Evolutionary conservation across 225 moss, liverwort and hornwort species (phyloP).

Genomic region (Polytrichum formosum): DNA sequence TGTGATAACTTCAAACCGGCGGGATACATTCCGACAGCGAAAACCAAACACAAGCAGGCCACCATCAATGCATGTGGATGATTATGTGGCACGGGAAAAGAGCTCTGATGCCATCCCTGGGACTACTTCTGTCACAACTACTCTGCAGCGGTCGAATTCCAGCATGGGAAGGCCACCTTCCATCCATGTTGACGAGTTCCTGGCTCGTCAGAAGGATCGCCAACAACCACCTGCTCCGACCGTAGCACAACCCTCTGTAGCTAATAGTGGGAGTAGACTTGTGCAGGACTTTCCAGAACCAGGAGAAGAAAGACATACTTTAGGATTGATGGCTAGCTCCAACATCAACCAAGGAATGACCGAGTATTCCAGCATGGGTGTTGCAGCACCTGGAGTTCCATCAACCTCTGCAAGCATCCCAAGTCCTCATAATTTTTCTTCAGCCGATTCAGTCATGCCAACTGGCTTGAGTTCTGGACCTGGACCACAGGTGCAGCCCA

Average conservation of each 20-base stretch:
- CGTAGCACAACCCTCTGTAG: slow-evolving; percentile 30
- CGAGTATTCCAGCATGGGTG: slow-evolving; percentile 34
- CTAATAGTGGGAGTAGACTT: slow-evolving; percentile 31
- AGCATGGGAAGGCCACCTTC: slow-evolving; percentile 76
- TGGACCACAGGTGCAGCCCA: slow-evolving; percentile 18
- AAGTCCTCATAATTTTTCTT: slow-evolving; percentile 23
- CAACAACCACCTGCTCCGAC: slow-evolving; percentile 42
- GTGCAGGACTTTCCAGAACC: slow-evolving; percentile 14
- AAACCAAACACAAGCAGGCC: slow-evolving; percentile 98
- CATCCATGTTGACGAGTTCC: slow-evolving; percentile 83
- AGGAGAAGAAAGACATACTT: slow-evolving; percentile 36
- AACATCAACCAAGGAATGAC: slow-evolving; percentile 21
- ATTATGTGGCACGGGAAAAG: slow-evolving; percentile 94
- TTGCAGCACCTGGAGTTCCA: slow-evolving; percentile 24
- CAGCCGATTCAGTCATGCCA: slow-evolving; percentile 16
- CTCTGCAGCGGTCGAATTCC: slow-evolving; percentile 65
- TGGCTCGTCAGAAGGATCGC: slow-evolving; percentile 81
- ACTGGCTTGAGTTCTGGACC: slow-evolving; percentile 1
- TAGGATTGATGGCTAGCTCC: slow-evolving; percentile 25
- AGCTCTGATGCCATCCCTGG: slow-evolving; percentile 58
- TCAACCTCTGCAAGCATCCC: slow-evolving; percentile 16
- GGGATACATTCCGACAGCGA: slow-evolving; percentile 89
- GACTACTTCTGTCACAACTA: slow-evolving; percentile 55
- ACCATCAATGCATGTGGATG: slow-evolving; percentile 99
- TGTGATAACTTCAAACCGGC: slow-evolving; percentile 57